Evolutionary conservation across 208 protist genomes (phyloP).

Genomic region (Leishmania amazonensis): DNA sequence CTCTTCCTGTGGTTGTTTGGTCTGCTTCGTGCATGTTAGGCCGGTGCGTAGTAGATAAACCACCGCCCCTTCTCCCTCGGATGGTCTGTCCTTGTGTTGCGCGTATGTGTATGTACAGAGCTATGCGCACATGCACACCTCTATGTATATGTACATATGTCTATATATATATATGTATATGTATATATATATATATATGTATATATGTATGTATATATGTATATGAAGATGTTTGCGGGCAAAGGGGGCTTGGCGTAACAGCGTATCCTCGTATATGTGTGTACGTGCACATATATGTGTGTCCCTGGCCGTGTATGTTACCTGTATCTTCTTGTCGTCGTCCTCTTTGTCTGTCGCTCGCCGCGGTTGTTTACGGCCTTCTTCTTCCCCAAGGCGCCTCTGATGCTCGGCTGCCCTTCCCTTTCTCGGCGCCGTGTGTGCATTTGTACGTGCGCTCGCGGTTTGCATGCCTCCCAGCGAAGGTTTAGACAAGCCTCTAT

Average conservation of each 20-base stretch:
- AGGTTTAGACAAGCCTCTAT: not conserved
- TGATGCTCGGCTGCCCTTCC: not conserved
- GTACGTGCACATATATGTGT: not conserved
- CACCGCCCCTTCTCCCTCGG: too few relatives aligned
- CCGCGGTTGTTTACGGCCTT: not conserved
- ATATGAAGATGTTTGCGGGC: not conserved
- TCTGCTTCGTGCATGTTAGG: too few relatives aligned
- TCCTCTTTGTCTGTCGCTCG: not conserved
- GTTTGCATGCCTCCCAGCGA: not conserved
- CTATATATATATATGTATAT: not conserved
- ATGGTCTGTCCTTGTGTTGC: not conserved
- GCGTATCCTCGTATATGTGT: not conserved
- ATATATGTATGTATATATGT: too few relatives aligned
- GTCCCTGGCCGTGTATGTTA: not conserved
- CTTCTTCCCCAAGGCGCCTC: not conserved
- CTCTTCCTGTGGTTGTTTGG: too few relatives aligned
- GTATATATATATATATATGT: too few relatives aligned
- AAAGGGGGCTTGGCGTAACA: not conserved
- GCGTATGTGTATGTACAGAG: not conserved
- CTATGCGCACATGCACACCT: not conserved
- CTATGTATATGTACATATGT: not conserved
- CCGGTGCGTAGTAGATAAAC: too few relatives aligned
- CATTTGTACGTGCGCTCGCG: not conserved
- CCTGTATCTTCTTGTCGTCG: not conserved
- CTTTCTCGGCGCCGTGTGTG: not conserved